phyloP scores from a whole-genome alignment of 2,329 filamentous ascomycete genomes.

The Pseudofabraea citricarpa region DNA sequence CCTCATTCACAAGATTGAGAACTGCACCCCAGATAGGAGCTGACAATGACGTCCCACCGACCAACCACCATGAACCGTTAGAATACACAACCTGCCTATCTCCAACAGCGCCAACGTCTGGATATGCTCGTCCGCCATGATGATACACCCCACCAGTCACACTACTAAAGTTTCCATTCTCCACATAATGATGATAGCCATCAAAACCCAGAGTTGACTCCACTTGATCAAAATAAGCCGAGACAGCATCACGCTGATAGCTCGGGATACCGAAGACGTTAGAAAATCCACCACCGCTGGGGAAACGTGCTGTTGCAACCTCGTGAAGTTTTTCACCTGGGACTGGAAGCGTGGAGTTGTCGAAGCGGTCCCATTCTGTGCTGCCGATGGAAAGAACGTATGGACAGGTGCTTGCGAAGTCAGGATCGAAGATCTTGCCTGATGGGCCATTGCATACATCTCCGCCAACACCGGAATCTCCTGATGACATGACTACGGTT shows the following conservation, averaged over 20 bases:
- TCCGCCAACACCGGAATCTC: constrained; percentile 39
- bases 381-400: constrained; percentile 42
- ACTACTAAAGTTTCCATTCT: constrained; percentile 20
- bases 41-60: constrained; percentile 39
- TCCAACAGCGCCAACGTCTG: constrained; percentile 36
- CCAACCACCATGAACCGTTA: constrained; percentile 22
- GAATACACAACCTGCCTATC: constrained; percentile 23
- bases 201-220: constrained; percentile 27
- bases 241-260: constrained; percentile 36
- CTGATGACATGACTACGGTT: constrained; percentile 40
- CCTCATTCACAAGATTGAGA: constrained; percentile 38
- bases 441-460: constrained; percentile 31
- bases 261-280: constrained; percentile 34
- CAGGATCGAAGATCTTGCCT: constrained; percentile 39
- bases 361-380: constrained; percentile 18
- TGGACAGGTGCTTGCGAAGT: constrained; percentile 43
- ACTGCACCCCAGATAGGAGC: constrained; percentile 37
- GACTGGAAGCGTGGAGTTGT: constrained; percentile 18
- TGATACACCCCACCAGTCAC: constrained; percentile 32
- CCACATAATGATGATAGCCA: constrained; percentile 27
- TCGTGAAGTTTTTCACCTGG: constrained; percentile 15
- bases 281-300: constrained; percentile 34
- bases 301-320: constrained; percentile 29
- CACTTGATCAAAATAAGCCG: constrained; percentile 31
- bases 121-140: constrained; percentile 36